Base-by-base conservation (phyloP, 306 rosid species). In the Geum urbanum region DNA sequence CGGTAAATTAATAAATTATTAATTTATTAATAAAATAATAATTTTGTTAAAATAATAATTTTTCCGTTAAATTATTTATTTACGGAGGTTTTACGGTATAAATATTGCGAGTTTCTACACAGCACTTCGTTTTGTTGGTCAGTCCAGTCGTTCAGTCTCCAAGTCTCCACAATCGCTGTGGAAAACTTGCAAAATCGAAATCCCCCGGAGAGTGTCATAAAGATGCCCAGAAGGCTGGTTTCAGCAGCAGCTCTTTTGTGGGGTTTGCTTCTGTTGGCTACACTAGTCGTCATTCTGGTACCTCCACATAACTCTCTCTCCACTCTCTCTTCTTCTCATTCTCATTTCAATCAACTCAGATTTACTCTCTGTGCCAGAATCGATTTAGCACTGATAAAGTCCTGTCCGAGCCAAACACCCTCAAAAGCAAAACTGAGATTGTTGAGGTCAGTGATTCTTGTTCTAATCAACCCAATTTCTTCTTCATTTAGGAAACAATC, bases 271-370 rank as follows among this genome's bases (percentile, higher is more conserved):
- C 80, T 85, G 43, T 70, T 83, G 64, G 80, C 59, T 3, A 73
- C 84, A 53, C 35, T 85, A 14, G 64, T 50, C 32, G 44, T 82
- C 68, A 66, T 85, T 49, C 77, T 82, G 82, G 87, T 85, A 70
- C n/a, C 12, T 35, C n/a, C 9, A 50, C 59, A 16, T 8, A 7
- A 1, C 47, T 56, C 4, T 14, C 4, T 32, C 37, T 32, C 32
- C 2, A 32, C 37, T 32, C 37, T 35, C 14, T 24, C 9, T 8
- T 2, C 1, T 20, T 55, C 13, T 40, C 12, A 1, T 46, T 41
- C 5, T 58, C 24, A 7, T 20, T 66, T 54, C 16, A 22, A 40
- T 7, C 10, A 20, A 32, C 14, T 9, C 5, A 6, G 16, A 24
- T 12, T 20, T 12, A 32, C 18, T 15, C 40, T 44, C 16, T 3